Percentiles rank a stretch among this genome's conserved stretches.
Conservation (phyloP, 129 eudicot species). For the Escallonia rubra region DNA sequence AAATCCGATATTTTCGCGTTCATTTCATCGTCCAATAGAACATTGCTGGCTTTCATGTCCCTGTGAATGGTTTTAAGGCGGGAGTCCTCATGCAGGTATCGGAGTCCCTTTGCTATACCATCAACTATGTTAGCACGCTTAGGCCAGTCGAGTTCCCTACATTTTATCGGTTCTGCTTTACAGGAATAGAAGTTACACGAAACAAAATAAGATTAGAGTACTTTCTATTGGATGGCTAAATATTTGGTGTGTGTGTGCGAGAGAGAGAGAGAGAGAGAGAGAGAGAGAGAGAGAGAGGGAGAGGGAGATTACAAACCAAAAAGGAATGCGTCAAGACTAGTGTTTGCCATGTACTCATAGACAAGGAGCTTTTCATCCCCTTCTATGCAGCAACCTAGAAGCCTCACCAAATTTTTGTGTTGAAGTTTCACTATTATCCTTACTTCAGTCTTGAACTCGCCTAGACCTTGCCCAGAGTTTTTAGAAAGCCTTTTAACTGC, state of each 20-base stretch:
- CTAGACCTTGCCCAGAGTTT: constrained; percentile 14
- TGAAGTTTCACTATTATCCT: constrained; percentile 29
- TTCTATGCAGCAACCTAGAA: constrained; percentile 19
- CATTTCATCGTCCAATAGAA: constrained; percentile 20
- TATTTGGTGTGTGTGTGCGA: too few relatives aligned
- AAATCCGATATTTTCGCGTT: constrained; percentile 39
- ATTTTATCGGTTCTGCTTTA: constrained; percentile 15
- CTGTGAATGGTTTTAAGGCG: constrained; percentile 25
- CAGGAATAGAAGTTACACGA: neutral
- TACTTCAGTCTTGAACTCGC: constrained; percentile 19
- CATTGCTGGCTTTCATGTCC: constrained; percentile 33
- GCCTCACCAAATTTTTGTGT: constrained; percentile 26
- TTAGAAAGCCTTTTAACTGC: constrained; percentile 25
- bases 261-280: too few relatives aligned
- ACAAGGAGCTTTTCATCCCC: constrained; percentile 17
- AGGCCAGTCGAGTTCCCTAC: constrained; percentile 11
- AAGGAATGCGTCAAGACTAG: constrained; percentile 20
- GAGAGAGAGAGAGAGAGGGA: neutral
- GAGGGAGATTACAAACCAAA: constrained; percentile 9
- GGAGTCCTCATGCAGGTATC: constrained; percentile 36
- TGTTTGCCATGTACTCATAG: constrained; percentile 23
- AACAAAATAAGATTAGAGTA: neutral
- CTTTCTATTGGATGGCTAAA: neutral
- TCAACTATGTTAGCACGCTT: constrained; percentile 17
- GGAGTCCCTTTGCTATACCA: constrained; percentile 29